These are phyloP conservation scores for Claviceps purpurea DNA, from an alignment of 2,329 filamentous ascomycete species.

Conservation along the genomic window DNA sequence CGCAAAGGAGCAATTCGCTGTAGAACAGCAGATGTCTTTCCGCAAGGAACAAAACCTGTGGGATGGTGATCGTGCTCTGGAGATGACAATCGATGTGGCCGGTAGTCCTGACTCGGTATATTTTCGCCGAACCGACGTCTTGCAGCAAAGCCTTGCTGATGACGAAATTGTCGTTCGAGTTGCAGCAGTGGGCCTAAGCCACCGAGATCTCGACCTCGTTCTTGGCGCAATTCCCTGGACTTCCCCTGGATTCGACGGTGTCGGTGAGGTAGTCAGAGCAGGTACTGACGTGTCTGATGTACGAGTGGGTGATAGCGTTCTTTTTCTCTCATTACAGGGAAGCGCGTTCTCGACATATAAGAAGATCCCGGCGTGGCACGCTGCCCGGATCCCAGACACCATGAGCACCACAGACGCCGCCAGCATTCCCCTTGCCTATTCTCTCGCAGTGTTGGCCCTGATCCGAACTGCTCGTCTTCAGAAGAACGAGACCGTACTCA, in stretches of 20 bases:
- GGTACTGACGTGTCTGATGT: slow-evolving; percentile 9
- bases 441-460: slow-evolving; percentile 5
- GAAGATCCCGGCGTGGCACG: slow-evolving; percentile 7
- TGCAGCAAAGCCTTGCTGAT: slow-evolving; percentile 4
- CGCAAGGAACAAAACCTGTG: slow-evolving; percentile 12
- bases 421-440: slow-evolving; percentile 8
- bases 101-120: slow-evolving; percentile 14
- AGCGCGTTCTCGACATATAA: slow-evolving; percentile 10
- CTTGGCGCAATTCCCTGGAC: slow-evolving; percentile 13
- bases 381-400: slow-evolving; percentile 3
- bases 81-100: slow-evolving; percentile 13
- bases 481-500: slow-evolving; percentile 18
- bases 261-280: slow-evolving; percentile 11
- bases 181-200: slow-evolving; percentile 11
- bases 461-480: slow-evolving; percentile 14
- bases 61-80: slow-evolving; percentile 9
- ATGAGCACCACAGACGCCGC: slow-evolving; percentile 17
- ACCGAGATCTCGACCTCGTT: slow-evolving; percentile 11
- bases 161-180: slow-evolving; percentile 11
- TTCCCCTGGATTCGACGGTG: slow-evolving; percentile 12
- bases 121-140: slow-evolving; percentile 8
- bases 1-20: slow-evolving; percentile 5
- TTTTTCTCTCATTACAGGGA: slow-evolving; percentile 6
- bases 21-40: slow-evolving; percentile 7
- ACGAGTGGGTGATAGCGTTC: slow-evolving; percentile 10